Base-by-base conservation (phyloP, 176 grass and related monocot genomes). In the Saccharum spontaneum region DNA sequence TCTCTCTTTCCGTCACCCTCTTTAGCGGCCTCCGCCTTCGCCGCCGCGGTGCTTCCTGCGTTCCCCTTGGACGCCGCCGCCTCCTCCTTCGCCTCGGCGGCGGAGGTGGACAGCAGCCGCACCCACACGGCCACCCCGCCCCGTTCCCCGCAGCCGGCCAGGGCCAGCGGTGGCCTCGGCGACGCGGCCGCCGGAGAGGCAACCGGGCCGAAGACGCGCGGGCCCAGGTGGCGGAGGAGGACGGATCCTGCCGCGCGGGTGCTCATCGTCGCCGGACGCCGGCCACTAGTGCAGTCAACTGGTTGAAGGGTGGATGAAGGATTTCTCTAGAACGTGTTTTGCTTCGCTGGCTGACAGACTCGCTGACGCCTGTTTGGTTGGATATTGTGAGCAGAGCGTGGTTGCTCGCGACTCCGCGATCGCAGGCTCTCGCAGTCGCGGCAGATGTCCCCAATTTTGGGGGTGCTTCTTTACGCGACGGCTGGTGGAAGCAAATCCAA, bases 241-340 rank as follows among this genome's bases (percentile, higher is more conserved):
- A 78, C 66, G 67, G 82, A 89, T 77, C 90, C 86, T 15, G 86
- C 84, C 26, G 78, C 69, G 30, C 90, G 88, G 48, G 92, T 86
- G 77, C 79, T 86, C 82, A 89, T 91, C 73, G 84, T 89, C 40
- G 86, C 23, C 31, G 78, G 55, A 23, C 55, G 36, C 9, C 59
- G 49, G 28, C 63, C 5, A 15, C 28, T 8, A 7, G 73, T n/a
- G 73, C 49, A 13, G 76, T 37, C 5, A 34, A 31, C 52, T 4
- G n/a, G 4, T 28, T 28, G 24, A 18, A 73, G n/a, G 41, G 15
- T 74, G 7, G 40, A 10, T 36, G 41, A 31, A 44, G 26, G 44
- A 20, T 75, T 14, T 76, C 31, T 76, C 50, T 38, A 12, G 73
- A 76, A 18, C 1, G 24, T 18, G 24, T 14, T 73, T 2, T 62